These are phyloP conservation scores for Candida mattraensis DNA, from an alignment of 805 yeast species.

Conservation along the genomic window DNA sequence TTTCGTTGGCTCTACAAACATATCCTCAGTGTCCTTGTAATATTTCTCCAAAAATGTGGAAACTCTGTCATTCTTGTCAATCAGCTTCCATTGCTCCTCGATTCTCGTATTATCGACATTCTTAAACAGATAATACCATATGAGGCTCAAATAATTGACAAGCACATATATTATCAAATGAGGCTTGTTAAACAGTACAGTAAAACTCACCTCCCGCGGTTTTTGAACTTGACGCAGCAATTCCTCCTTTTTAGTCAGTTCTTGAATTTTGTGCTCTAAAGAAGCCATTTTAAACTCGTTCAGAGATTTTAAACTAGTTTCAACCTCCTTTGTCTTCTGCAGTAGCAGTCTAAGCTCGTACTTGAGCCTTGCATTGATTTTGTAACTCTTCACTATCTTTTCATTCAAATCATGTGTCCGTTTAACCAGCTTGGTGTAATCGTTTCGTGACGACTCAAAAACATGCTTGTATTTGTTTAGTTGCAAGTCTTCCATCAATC, in stretches of 20 bases:
- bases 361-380: constrained; percentile 57
- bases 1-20: neutral
- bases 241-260: constrained; percentile 6
- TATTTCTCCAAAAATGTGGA: constrained; percentile 22
- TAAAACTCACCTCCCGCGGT: constrained; percentile 6
- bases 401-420: constrained; percentile 31
- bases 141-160: constrained; percentile 16
- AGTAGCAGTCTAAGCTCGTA: constrained; percentile 63
- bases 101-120: constrained; percentile 25
- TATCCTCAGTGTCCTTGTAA: constrained; percentile 15
- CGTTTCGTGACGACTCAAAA: constrained; percentile 16
- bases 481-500: constrained; percentile 21
- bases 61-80: constrained; percentile 29
- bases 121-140: constrained; percentile 17
- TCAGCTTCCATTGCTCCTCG: constrained; percentile 29
- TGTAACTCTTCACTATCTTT: constrained; percentile 50
- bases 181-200: constrained; percentile 19
- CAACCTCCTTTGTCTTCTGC: constrained; percentile 65
- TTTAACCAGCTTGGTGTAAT: constrained; percentile 21
- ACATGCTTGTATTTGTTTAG: constrained; percentile 9
- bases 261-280: constrained; percentile 20
- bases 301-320: constrained; percentile 45
- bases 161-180: constrained; percentile 23
- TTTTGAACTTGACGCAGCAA: constrained; percentile 1
- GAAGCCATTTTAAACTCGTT: constrained; percentile 37